Base-by-base conservation (phyloP, 1,284 basidiomycete genomes). In the Rhodotorula sp. region DNA sequence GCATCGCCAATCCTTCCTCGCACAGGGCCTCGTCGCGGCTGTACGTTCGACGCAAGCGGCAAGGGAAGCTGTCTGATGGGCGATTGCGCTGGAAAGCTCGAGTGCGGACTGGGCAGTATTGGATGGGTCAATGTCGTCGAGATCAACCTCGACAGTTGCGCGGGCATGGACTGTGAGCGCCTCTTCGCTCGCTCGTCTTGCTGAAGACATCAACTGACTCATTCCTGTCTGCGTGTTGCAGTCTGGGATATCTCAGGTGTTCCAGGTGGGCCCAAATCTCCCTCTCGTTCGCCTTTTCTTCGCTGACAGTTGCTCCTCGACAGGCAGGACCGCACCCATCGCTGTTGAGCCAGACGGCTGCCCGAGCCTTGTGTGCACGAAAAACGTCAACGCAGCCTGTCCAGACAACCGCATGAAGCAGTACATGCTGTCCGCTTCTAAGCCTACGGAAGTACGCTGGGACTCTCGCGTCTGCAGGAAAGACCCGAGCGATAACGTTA, bases 341-440 rank as follows among this genome's bases (percentile, higher is more conserved):
- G 44, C 46, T 0, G 47, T 68, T 28, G 62, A 40, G 24, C 67
- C 67, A 1, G 67, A 64, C 28, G 67, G 62, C 16, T 68, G 67
- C 48, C 51, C 59, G 18, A 46, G 30, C 18, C 16, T 68, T 8
- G 44, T 40, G 4, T 68, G 67, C 57, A 55, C 58, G 1, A 16
- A 51, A 5, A 62, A 68, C 54, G 34, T 61, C 11, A 64, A 60
- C 28, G 47, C 48, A 4, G 28, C 37, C 8, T 68, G 67, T 31
- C 67, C 67, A 1, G 67, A 68, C 62, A 59, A 68, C 26, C 56
- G 67, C 5, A 64, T 68, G 62, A 68, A 64, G 37, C 58, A 57
- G 67, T 68, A 7, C 40, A 58, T 58, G n/a, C 9, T n/a, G 22
- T 34, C 30, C 30, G 13, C 5, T 2, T 2, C 16, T 13, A 16